Base-by-base conservation (phyloP, 1,284 basidiomycete genomes). In the Trichosporon sp. region DNA sequence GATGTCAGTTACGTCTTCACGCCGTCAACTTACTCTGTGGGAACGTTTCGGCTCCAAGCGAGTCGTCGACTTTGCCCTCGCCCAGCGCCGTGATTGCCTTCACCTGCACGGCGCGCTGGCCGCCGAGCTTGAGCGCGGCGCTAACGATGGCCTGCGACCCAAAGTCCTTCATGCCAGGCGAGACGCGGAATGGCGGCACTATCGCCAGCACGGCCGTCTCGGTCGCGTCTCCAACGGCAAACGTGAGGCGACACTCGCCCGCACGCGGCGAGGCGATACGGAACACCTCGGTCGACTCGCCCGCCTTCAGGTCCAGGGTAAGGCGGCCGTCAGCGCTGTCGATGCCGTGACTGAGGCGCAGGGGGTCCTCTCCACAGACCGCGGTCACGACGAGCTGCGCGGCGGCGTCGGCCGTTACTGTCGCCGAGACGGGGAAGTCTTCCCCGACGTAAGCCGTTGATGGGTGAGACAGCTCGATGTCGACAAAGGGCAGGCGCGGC, bases 361-460 rank as follows among this genome's bases (percentile, higher is more conserved):
- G 19, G 10, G 31, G 4, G 31, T 61, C 70, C 8, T 65, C 63
- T 11, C 31, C 65, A 1, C 21, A 31, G 4, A 4, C 40, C 0
- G 48, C 54, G 1, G 16, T 48, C 7, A 32, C 71, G 1, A 69
- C 31, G 14, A 83, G 43, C 4, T 21, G 26, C 8, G 82, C 65
- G 14, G 32, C 31, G 5, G 31, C 31, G 59, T 63, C 59, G 32
- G 31, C 32, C 2, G 16, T 68, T 3, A 69, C 61, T 51, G 88
- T 85, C 48, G 96, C 85, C 16, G 80, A 79, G 73, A 96, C 89
- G 0, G 91, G 89, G 76, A 91, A 91, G 48, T 88, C 86, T 80
- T 96, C 94, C 71, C 91, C 89, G 31, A 94, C 81, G 80, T 91
- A 92, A 0, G 92, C 92, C 0, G 90, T 90, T 0, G 86, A 81